Percentiles rank a stretch among this genome's conserved stretches.
Conservation (phyloP, 75 land plant species). For the Pinus albicaulis region DNA sequence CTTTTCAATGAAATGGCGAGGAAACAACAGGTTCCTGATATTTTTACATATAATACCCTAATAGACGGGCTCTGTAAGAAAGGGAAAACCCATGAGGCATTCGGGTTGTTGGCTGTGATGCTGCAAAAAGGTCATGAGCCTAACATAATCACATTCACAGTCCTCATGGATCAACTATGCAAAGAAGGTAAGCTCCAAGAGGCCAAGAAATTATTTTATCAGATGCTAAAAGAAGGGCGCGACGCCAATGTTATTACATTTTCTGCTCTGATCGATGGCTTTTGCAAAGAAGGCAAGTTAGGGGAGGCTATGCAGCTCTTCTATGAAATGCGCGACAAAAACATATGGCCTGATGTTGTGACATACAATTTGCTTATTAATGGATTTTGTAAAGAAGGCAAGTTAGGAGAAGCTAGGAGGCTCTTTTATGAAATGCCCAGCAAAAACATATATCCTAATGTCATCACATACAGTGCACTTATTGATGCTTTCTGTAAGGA, state of each 20-base stretch:
- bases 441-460: not conserved
- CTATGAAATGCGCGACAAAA: conserved; percentile 33
- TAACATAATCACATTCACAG: conserved; percentile 64
- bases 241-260: conserved; percentile 43
- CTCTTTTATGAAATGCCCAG: not conserved
- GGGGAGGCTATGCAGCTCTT: conserved; percentile 41
- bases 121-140: conserved; percentile 38
- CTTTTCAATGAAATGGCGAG: conserved; percentile 51
- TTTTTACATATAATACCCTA: conserved; percentile 60
- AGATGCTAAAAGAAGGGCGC: conserved; percentile 35
- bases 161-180: conserved; percentile 59
- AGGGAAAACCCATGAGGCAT: conserved; percentile 47
- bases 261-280: conserved; percentile 40
- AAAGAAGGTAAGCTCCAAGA: conserved; percentile 33
- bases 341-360: conserved; percentile 45
- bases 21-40: conserved; percentile 46
- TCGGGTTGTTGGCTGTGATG: conserved; percentile 50
- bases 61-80: conserved; percentile 63
- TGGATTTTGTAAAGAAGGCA: conserved; percentile 21
- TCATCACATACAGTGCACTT: not conserved
- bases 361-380: conserved; percentile 52
- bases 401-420: not conserved
- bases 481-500: not conserved
- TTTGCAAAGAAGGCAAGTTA: conserved; percentile 47
- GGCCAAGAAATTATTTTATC: conserved; percentile 30